Base-by-base conservation (phyloP, 192 early-diverging fungal genomes). In the Helicostylum pulchrum region DNA sequence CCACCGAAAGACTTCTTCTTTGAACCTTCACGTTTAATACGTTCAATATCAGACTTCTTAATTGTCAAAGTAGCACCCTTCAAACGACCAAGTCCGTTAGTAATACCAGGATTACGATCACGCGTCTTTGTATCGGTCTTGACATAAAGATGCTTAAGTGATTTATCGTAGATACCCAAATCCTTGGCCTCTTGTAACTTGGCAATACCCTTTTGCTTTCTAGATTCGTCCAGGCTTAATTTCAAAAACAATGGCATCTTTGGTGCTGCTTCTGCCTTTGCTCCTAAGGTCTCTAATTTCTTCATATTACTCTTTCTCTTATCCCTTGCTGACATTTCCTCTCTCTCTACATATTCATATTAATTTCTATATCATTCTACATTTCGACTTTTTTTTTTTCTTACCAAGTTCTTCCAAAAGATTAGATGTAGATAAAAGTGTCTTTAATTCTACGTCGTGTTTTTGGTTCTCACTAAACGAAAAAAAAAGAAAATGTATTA, bases 161-260 rank as follows among this genome's bases (percentile, higher is more conserved):
- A 71, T 12, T 74, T 66, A 53, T 79, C 71, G 64, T 79, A 79
- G 19, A 77, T 23, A 17, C 78, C 78, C n/a, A 68, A 43, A 51
- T 79, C 62, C 53, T 79, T 79, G 46, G 69, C 78, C 19, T 79
- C 71, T 43, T 79, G 64, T 17, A 79, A 53, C 31, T 70, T 64
- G 39, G 73, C 53, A 14, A 43, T 19, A 4, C 32, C 15, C 64
- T 9, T 43, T 70, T 43, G 14, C 66, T 64, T 56, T 77, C 72
- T 42, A 51, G 46, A 31, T 64, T 53, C 60, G 7, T 69, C 49
- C 69, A 79, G 68, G 19, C 68, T 75, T 20, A 79, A 51, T 45
- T 60, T 32, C 26, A 79, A 71, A 7, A 56, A 12, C 17, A 70
- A 68, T 6, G 78, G 71, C 10, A 71, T 58, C 51, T 75, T 68